Conservation (phyloP, 1,139 yeast genomes). For the Suhomyces coccinellae region DNA sequence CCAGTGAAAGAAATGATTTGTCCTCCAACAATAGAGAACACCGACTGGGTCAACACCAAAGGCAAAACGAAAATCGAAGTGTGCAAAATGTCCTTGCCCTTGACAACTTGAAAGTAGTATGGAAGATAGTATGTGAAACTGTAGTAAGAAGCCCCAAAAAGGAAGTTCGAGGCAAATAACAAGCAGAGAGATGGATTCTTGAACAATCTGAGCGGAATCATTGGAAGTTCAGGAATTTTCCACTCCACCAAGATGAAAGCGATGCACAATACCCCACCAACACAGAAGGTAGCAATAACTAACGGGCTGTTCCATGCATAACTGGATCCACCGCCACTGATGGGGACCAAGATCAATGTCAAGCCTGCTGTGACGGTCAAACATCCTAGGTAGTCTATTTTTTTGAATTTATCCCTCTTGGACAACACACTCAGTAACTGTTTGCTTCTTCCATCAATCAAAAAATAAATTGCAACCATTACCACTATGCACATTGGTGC, state of each 20-base stretch:
- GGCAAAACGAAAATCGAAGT: constrained; percentile 45
- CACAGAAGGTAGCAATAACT: constrained; percentile 45
- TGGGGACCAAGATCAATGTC: constrained; percentile 46
- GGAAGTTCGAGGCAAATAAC: constrained; percentile 44
- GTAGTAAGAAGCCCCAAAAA: constrained; percentile 52
- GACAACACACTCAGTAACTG: constrained; percentile 25
- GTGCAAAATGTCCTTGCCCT: constrained; percentile 37
- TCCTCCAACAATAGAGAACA: constrained; percentile 44
- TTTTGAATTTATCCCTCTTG: constrained; percentile 33
- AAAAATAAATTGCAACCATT: constrained; percentile 25
- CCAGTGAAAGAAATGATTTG: constrained; percentile 42
- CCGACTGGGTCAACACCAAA: constrained; percentile 43
- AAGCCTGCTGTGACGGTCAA: constrained; percentile 45
- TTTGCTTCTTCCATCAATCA: constrained; percentile 27
- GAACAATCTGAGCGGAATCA: constrained; percentile 54
- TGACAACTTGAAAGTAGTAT: constrained; percentile 52
- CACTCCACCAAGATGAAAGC: constrained; percentile 49
- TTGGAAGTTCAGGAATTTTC: constrained; percentile 52
- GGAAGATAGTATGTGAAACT: constrained; percentile 49
- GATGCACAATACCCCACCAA: constrained; percentile 45
- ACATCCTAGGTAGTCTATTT: constrained; percentile 54
- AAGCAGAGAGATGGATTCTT: constrained; percentile 38
- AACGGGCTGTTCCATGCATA: constrained; percentile 52
- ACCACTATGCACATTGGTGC: constrained; percentile 44
- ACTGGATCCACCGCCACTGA: constrained; percentile 55